Percentiles rank a stretch among this genome's conserved stretches.
Conservation (phyloP, 2,329 filamentous ascomycete species). For the Whalleya microplaca region DNA sequence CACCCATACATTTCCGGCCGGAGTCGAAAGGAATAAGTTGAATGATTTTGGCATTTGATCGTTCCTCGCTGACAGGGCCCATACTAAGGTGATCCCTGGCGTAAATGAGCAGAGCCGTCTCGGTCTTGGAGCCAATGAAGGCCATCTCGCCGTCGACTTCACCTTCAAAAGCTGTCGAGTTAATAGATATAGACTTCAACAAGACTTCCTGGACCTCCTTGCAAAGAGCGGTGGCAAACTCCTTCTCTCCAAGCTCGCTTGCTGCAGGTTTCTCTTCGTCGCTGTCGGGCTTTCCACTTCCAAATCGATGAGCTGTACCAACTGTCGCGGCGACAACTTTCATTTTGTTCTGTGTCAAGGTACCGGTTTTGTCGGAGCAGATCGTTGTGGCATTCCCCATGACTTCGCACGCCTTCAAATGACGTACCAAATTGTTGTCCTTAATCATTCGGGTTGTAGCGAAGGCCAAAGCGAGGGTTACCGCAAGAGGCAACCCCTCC, state of each 20-base stretch:
- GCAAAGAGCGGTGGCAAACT: constrained; percentile 52
- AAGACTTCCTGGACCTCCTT: constrained; percentile 55
- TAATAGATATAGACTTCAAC: constrained; percentile 63
- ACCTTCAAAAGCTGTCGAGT: constrained; percentile 78
- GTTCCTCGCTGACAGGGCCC: constrained; percentile 66
- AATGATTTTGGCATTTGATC: constrained; percentile 60
- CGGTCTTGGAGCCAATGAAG: constrained; percentile 79
- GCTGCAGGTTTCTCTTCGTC: constrained; percentile 12
- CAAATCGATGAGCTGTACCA: constrained; percentile 60
- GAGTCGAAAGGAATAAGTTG: constrained; percentile 79
- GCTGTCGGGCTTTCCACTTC: constrained; percentile 38
- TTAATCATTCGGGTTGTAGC: constrained; percentile 77
- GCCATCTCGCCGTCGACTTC: constrained; percentile 67
- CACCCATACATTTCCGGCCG: constrained; percentile 72
- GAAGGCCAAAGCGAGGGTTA: constrained; percentile 77
- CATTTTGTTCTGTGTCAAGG: constrained; percentile 71
- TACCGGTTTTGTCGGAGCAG: constrained; percentile 71
- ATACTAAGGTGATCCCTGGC: constrained; percentile 69
- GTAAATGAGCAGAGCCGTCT: constrained; percentile 73
- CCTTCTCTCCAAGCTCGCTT: constrained; percentile 47
- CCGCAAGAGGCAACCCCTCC: constrained; percentile 75
- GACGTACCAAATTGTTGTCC: constrained; percentile 77
- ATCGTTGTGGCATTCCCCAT: constrained; percentile 79
- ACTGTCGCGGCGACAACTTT: constrained; percentile 65
- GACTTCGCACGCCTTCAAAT: constrained; percentile 77